Base-by-base conservation (phyloP, 2,329 filamentous ascomycete genomes). In the Alternaria infectoria region DNA sequence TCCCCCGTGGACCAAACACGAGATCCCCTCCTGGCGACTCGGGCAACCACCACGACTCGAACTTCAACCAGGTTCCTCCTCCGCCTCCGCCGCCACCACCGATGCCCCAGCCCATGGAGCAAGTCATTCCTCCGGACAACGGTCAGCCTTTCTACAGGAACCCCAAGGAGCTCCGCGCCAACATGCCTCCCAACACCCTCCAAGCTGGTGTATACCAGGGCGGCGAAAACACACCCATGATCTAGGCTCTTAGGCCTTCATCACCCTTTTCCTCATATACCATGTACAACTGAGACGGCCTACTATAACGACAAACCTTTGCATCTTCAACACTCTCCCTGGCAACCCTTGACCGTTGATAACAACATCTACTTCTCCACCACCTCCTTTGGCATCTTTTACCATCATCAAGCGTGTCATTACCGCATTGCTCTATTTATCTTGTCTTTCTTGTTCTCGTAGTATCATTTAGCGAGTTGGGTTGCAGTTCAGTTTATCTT, bases 91-190 rank as follows among this genome's bases (percentile, higher is more conserved):
- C 79, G 7, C 76, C 77, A 3, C 76, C 79, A 7, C 75, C 36
- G 36, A 40, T 76, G 2, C 75, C 79, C 28, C 75, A 78, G 3
- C 70, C 69, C 58, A 80, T 77, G 71, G 82, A 83, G 66, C 81
- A 81, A 30, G 74, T 78, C 5, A 74, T 83, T 15, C 76, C 82
- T 12, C 81, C 82, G 3, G 73, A 74, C 1, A 69, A 59, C 1
- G 68, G 55, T 2, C 68, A 78, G 67, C 63, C 63, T 21, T 62
- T 73, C n/a, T 81, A 81, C 61, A 73, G 80, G 43, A 76, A 83
- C 50, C 82, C 82, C 8, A 83, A 80, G 68, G 83, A 84, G 68
- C 72, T 85, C 17, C 73, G 83, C 21, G 83, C 83, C 45, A 85
- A 85, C 49, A 84, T 85, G 82, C 83, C 83, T 10, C 82, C 83